Percentiles rank a stretch among this genome's conserved stretches.
Conservation (phyloP, 1,284 basidiomycete species). For the Thelephora terrestris region DNA sequence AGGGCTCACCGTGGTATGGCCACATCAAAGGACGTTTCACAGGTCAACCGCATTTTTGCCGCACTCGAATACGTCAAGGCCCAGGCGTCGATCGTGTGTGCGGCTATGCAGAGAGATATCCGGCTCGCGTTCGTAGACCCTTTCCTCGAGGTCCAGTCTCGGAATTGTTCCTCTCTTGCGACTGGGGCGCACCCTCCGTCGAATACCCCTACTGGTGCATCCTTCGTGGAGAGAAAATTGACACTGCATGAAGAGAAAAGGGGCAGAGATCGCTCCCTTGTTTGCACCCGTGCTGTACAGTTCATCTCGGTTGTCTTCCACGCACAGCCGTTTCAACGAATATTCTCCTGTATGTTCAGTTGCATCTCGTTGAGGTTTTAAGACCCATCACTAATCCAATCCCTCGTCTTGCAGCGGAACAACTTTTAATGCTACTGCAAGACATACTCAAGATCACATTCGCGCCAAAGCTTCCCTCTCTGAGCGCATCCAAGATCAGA, state of each 20-base stretch:
- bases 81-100: constrained; percentile 23
- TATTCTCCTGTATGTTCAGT: constrained; percentile 37
- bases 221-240: constrained; percentile 4
- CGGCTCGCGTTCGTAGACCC: constrained; percentile 31
- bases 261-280: constrained; percentile 28
- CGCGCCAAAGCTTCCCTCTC: constrained; percentile 26
- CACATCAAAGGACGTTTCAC: constrained; percentile 6
- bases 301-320: constrained; percentile 37
- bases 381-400: constrained; percentile 1
- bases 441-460: constrained; percentile 26
- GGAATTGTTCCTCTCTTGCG: constrained; percentile 1
- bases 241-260: constrained; percentile 28
- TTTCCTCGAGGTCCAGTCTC: constrained; percentile 11
- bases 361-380: neutral
- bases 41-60: constrained; percentile 8
- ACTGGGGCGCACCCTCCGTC: constrained; percentile 8
- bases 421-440: constrained; percentile 33
- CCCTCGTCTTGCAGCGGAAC: constrained; percentile 21
- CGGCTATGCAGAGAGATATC: constrained; percentile 39
- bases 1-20: constrained; percentile 30
- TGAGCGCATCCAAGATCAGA: constrained; percentile 34
- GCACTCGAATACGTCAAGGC: constrained; percentile 23
- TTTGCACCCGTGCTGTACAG: constrained; percentile 43
- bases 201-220: constrained; percentile 1
- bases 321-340: constrained; percentile 30